These are phyloP conservation scores for Talaromyces sp. DNA, from an alignment of 2,329 filamentous ascomycete genomes.

Conservation along the genomic window DNA sequence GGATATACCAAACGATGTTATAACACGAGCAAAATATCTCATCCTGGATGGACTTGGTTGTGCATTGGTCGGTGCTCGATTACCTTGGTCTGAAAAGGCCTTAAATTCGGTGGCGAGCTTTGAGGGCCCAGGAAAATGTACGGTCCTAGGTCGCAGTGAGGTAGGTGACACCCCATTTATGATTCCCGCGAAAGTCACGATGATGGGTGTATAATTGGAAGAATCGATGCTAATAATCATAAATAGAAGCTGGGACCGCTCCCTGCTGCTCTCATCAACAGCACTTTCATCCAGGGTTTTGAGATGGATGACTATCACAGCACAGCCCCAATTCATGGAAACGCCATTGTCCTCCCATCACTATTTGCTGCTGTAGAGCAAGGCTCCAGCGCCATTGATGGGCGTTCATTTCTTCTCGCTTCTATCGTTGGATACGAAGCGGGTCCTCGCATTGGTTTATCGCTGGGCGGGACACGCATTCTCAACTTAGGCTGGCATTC, in stretches of 20 bases:
- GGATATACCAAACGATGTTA: slow-evolving; percentile 37
- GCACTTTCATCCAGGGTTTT: slow-evolving; percentile 48
- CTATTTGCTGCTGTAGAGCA: slow-evolving; percentile 35
- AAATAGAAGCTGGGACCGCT: slow-evolving; percentile 39
- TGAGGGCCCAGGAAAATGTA: slow-evolving; percentile 33
- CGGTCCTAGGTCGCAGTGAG: slow-evolving; percentile 17
- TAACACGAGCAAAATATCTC: slow-evolving; percentile 45
- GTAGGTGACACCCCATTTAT: too few relatives aligned
- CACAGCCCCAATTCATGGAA: slow-evolving; percentile 45
- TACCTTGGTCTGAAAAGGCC: slow-evolving; percentile 47
- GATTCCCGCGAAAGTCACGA: too few relatives aligned
- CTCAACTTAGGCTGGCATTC: background rate
- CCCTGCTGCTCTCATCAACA: slow-evolving; percentile 47
- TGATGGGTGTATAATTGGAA: background rate
- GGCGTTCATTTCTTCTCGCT: background rate
- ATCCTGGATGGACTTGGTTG: slow-evolving; percentile 50
- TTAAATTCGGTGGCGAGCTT: slow-evolving; percentile 33
- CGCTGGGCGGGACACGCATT: background rate
- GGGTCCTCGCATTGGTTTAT: background rate
- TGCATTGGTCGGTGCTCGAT: slow-evolving; percentile 42
- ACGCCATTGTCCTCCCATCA: slow-evolving; percentile 42
- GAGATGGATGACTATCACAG: slow-evolving; percentile 51
- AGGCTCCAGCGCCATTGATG: background rate
- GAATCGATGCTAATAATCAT: background rate
- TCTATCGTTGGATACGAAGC: background rate